Conservation (phyloP, 192 early-diverging fungal species). For the Coemansia aciculifera region DNA sequence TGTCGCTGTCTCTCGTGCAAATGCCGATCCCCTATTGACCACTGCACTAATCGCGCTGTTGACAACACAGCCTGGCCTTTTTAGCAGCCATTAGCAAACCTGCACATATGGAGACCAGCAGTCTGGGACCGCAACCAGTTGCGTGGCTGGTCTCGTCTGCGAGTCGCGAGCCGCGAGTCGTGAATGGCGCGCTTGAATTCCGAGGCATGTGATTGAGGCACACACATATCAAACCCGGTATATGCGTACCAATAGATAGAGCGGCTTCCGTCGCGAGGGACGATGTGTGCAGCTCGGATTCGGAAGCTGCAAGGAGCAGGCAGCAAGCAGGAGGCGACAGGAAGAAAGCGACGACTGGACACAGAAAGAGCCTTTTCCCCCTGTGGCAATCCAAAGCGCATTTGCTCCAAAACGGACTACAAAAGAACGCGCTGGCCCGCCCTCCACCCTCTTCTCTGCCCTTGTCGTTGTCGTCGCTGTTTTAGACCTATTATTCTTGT, state of each 20-base stretch:
- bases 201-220: background rate
- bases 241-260: too few relatives aligned
- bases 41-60: background rate
- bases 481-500: constrained; percentile 1
- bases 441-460: background rate
- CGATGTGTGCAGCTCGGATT: constrained; percentile 5
- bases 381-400: background rate
- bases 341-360: background rate
- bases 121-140: background rate
- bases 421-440: background rate
- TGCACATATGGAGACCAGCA: background rate
- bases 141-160: background rate
- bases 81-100: background rate
- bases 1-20: background rate
- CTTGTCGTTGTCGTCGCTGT: background rate
- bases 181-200: background rate
- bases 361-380: background rate
- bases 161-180: constrained; percentile 1
- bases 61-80: background rate
- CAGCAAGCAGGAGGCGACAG: constrained; percentile 1
- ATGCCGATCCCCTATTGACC: background rate
- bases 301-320: constrained; percentile 5
- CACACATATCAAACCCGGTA: background rate
- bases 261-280: background rate
- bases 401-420: constrained; percentile 7